Percentiles rank a stretch among this genome's conserved stretches.
Conservation (phyloP, 306 rosid genomes). For the Purshia tridentata region DNA sequence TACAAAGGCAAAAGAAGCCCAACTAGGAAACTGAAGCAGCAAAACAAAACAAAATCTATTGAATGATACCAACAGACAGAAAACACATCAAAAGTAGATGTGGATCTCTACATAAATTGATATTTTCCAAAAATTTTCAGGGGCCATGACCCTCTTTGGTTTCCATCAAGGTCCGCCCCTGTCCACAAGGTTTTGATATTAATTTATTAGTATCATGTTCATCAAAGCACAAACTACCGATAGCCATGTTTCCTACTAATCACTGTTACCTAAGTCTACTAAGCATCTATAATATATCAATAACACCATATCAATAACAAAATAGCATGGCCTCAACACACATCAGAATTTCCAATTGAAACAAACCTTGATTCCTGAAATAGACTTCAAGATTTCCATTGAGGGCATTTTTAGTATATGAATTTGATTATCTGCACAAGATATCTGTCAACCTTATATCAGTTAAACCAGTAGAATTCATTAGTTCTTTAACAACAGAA, state of each 20-base stretch:
- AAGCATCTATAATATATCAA: not conserved
- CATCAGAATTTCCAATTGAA: constrained; percentile 9
- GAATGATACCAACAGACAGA: no score
- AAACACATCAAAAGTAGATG: no score
- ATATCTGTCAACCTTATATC: constrained; percentile 63
- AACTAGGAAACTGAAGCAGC: no score
- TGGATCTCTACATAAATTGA: no score
- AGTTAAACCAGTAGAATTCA: constrained; percentile 42
- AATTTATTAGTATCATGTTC: not conserved
- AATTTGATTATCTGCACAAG: constrained; percentile 92
- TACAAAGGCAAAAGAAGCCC: no score
- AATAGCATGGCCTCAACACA: not conserved
- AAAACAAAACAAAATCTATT: no score
- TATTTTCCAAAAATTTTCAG: no score
- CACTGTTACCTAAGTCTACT: not conserved
- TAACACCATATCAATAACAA: not conserved
- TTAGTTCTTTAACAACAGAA: constrained; percentile 20
- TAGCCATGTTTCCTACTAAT: not conserved
- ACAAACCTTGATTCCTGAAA: constrained; percentile 95
- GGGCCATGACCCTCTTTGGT: no score
- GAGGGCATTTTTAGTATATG: constrained; percentile 80
- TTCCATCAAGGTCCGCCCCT: no score
- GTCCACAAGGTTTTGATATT: not conserved
- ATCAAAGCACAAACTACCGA: not conserved
- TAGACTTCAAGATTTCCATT: constrained; percentile 78